Evolutionary conservation across 345 rosid species (phyloP).

Genomic region (Populus nigra): DNA sequence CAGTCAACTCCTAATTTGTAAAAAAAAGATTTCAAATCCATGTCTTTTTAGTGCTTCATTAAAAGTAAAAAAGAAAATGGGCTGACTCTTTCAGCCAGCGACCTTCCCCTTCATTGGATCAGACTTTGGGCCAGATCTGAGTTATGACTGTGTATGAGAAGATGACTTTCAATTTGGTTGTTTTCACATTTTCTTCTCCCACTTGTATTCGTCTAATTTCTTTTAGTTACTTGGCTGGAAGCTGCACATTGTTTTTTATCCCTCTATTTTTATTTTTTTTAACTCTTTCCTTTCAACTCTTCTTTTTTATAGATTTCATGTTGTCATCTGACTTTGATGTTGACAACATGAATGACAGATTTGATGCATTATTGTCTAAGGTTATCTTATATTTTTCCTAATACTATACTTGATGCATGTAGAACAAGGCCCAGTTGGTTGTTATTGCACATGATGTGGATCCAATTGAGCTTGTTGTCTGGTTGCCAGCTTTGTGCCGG

Average conservation of each 20-base stretch:
- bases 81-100: no score
- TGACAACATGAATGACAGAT: not conserved
- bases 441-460: conserved; percentile 85
- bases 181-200: not conserved
- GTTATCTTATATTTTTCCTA: not conserved
- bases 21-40: no score
- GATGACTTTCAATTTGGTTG: not conserved
- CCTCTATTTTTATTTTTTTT: not conserved
- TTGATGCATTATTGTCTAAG: not conserved
- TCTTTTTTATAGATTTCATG: no score
- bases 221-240: not conserved
- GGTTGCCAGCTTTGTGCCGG: conserved; percentile 85
- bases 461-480: conserved; percentile 81
- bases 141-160: not conserved
- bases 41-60: no score
- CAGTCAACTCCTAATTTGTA: no score
- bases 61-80: no score
- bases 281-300: not conserved
- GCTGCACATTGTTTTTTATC: not conserved
- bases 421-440: conserved; percentile 77
- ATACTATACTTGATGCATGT: not conserved
- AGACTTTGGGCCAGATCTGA: not conserved
- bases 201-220: not conserved
- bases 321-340: not conserved
- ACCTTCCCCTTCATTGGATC: no score